phyloP scores from a whole-genome alignment of 768 basidiomycete species.

The Serendipita indica region DNA sequence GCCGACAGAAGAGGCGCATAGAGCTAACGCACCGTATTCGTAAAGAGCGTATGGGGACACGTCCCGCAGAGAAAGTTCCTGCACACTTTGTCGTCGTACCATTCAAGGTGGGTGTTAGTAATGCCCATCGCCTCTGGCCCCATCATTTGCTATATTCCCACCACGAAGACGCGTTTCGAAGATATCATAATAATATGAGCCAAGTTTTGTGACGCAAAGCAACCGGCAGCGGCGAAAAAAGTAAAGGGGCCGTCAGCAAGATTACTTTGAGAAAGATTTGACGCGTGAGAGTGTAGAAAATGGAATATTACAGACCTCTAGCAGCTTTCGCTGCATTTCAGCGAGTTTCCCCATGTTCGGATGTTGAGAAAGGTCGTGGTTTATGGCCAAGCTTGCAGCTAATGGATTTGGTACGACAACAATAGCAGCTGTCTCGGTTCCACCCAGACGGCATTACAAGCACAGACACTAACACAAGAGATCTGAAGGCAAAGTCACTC shows the following conservation, averaged over 20 bases:
- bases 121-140: slow-evolving; percentile 99
- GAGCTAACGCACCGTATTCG: slow-evolving; percentile 66
- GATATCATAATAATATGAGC: too few species aligned
- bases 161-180: slow-evolving; percentile 8
- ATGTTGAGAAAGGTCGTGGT: not conserved
- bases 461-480: not conserved
- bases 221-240: not conserved
- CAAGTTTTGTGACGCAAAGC: slow-evolving; percentile 24
- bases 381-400: not conserved
- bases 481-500: not conserved
- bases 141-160: slow-evolving; percentile 96
- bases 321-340: slow-evolving; percentile 94
- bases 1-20: not conserved
- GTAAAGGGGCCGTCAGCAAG: not conserved
- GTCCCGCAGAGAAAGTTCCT: slow-evolving; percentile 95
- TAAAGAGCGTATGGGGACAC: slow-evolving; percentile 96
- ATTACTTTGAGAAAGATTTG: not conserved
- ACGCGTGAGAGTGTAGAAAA: not conserved
- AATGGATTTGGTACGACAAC: not conserved
- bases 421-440: not conserved
- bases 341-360: slow-evolving; percentile 83
- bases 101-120: slow-evolving; percentile 77
- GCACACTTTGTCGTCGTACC: slow-evolving; percentile 97
- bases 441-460: not conserved
- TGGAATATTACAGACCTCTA: slow-evolving; percentile 31